Conservation (phyloP, 208 protist genomes). For the Naegleria gruberi region DNA sequence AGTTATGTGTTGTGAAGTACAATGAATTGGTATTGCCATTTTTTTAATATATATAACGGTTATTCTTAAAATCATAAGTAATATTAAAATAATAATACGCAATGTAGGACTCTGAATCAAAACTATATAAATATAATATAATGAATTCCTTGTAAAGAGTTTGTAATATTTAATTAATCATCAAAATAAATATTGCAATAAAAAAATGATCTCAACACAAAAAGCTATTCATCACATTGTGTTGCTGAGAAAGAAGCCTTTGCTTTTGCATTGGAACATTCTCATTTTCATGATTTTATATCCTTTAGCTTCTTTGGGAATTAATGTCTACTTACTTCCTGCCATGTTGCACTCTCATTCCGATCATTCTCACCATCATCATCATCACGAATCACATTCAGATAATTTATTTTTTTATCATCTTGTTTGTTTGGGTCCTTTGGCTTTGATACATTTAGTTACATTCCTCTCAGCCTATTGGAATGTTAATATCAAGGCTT, state of each 20-base stretch:
- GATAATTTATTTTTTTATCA: not conserved
- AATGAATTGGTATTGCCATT: too few relatives aligned
- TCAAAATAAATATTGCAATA: not conserved
- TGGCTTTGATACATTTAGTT: not conserved
- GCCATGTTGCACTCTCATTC: not conserved
- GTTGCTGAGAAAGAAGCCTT: not conserved
- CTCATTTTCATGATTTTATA: not conserved
- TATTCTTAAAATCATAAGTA: too few relatives aligned
- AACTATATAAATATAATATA: too few relatives aligned
- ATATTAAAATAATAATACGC: too few relatives aligned
- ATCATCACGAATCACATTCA: not conserved
- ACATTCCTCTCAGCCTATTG: not conserved
- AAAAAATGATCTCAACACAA: constrained; percentile 1
- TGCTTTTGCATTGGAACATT: not conserved
- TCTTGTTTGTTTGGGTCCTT: not conserved
- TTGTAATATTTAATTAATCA: too few relatives aligned
- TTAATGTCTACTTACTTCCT: not conserved
- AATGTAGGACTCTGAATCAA: too few relatives aligned
- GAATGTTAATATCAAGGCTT: not conserved
- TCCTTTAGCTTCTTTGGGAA: not conserved
- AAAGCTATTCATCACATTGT: not conserved
- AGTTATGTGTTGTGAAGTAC: too few relatives aligned
- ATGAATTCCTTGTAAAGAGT: too few relatives aligned
- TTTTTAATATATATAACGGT: too few relatives aligned
- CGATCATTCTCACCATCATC: not conserved